phyloP scores from a whole-genome alignment of 225 moss, liverwort and hornwort species.

The Polytrichum formosum region DNA sequence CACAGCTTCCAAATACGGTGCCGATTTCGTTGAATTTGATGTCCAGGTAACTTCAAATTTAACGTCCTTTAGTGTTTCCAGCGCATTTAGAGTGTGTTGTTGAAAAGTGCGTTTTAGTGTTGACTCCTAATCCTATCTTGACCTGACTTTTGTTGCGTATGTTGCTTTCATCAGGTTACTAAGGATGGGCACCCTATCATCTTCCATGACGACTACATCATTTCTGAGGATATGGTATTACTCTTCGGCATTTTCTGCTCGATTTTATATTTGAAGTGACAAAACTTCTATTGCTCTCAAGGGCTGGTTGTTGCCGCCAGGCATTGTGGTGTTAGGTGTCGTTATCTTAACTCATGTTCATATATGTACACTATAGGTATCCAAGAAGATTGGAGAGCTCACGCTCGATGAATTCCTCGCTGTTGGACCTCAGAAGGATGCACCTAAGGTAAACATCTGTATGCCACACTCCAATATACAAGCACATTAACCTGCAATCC shows the following conservation, averaged over 20 bases:
- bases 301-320: too few relatives aligned
- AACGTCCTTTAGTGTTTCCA: too few relatives aligned
- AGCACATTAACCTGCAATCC: too few relatives aligned
- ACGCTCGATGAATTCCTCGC: conserved; percentile 23
- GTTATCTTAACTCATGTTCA: neutral
- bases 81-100: neutral
- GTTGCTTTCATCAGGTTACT: conserved; percentile 46
- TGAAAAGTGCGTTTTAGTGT: too few relatives aligned
- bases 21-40: conserved; percentile 67
- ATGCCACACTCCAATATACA: neutral
- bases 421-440: conserved; percentile 18
- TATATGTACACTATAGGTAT: conserved; percentile 11
- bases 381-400: conserved; percentile 32
- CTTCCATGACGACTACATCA: conserved; percentile 72
- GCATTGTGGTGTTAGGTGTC: neutral
- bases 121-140: too few relatives aligned
- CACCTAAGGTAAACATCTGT: conserved; percentile 7
- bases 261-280: neutral
- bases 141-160: neutral
- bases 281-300: neutral
- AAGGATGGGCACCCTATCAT: conserved; percentile 61
- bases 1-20: conserved; percentile 54
- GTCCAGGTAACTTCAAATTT: conserved; percentile 46
- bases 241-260: neutral
- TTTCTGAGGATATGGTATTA: conserved; percentile 45